Percentiles rank a stretch among this genome's conserved stretches.
phyloP scores from a whole-genome alignment of 768 basidiomycete species.

The Boletellus ananiceps region DNA sequence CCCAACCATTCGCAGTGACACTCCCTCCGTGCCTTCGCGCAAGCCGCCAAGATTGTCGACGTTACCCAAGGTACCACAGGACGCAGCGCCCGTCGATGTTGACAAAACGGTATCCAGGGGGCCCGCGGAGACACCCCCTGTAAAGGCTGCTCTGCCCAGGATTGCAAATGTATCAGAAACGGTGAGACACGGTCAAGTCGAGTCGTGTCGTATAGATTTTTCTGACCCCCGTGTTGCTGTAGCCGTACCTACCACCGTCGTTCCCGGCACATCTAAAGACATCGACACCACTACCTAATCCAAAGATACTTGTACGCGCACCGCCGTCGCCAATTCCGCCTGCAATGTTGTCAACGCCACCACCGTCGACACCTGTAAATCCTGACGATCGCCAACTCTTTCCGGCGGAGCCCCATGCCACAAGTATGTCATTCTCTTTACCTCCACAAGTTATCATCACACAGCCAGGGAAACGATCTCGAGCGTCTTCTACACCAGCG shows the following conservation, averaged over 20 bases:
- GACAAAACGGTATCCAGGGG: constrained; percentile 1
- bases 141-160: constrained; percentile 13
- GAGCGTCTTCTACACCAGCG: constrained; percentile 24
- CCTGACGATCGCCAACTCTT: constrained; percentile 12
- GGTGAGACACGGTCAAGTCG: constrained; percentile 26
- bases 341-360: constrained; percentile 24
- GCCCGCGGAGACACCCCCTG: constrained; percentile 1
- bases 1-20: constrained; percentile 1
- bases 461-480: constrained; percentile 28
- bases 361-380: constrained; percentile 18
- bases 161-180: constrained; percentile 37
- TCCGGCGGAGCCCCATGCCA: constrained; percentile 4
- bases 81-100: background rate
- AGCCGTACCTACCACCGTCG: constrained; percentile 53
- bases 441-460: constrained; percentile 13
- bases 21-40: constrained; percentile 9
- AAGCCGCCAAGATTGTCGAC: constrained; percentile 13
- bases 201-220: constrained; percentile 2
- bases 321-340: constrained; percentile 43
- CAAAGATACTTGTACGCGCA: constrained; percentile 23
- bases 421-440: constrained; percentile 11
- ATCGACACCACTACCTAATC: constrained; percentile 44
- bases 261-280: constrained; percentile 50
- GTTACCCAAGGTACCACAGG: background rate
- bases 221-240: constrained; percentile 14